Evolutionary conservation across 176 grass and related monocot genomes (phyloP).

Genomic region (Stipa capillata): DNA sequence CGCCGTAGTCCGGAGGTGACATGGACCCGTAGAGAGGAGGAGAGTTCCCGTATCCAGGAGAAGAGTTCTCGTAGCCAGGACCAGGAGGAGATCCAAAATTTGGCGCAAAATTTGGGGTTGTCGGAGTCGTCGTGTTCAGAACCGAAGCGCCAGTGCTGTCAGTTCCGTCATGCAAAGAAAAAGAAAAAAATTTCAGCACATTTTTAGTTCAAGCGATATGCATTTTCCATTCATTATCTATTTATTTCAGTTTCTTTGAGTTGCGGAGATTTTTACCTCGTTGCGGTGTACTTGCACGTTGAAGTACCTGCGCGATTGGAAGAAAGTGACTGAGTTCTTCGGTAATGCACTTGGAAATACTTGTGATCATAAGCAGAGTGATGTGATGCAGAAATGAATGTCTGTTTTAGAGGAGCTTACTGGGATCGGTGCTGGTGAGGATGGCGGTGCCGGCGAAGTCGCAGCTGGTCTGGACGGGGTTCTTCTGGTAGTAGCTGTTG

Average conservation of each 20-base stretch:
- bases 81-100: background rate
- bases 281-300: constrained; percentile 46
- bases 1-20: constrained; percentile 36
- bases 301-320: constrained; percentile 29
- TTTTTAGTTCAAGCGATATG: too few species aligned
- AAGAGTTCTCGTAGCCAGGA: constrained; percentile 18
- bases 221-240: background rate
- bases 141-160: constrained; percentile 56
- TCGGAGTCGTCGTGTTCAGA: constrained; percentile 57
- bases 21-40: constrained; percentile 36
- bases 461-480: constrained; percentile 55
- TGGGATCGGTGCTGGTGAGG: constrained; percentile 53
- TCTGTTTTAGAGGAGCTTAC: constrained; percentile 16
- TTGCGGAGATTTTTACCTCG: constrained; percentile 45
- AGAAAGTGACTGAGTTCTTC: background rate
- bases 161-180: background rate
- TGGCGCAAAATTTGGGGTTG: constrained; percentile 17
- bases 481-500: constrained; percentile 66
- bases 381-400: background rate
- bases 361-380: background rate
- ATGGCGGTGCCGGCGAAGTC: constrained; percentile 54
- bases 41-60: constrained; percentile 22
- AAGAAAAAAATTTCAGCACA: background rate
- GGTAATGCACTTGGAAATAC: background rate
- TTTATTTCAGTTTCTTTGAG: background rate